Evolutionary conservation across 495 filamentous ascomycete genomes (phyloP).

Genomic region (Emericellopsis terricola): DNA sequence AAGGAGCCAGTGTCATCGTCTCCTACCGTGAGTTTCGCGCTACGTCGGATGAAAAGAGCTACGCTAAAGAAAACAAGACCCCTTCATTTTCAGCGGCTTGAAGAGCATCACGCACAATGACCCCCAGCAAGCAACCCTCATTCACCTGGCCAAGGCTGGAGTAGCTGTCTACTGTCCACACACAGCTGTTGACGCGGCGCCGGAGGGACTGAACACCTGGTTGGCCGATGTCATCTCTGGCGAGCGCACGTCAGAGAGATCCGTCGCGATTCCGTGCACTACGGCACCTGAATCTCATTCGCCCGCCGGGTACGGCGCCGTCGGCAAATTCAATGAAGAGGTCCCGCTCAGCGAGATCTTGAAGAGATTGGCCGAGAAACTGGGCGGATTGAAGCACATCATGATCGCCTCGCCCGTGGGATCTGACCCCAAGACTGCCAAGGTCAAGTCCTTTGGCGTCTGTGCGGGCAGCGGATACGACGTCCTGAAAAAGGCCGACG

Average conservation of each 20-base stretch:
- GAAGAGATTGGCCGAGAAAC: constrained; percentile 21
- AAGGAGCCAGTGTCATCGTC: constrained; percentile 60
- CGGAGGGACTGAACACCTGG: constrained; percentile 85
- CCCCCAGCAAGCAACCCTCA: constrained; percentile 67
- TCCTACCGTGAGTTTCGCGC: constrained; percentile 53
- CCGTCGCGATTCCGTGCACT: constrained; percentile 19
- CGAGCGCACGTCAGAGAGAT: constrained; percentile 7
- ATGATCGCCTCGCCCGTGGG: constrained; percentile 20
- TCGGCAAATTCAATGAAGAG: constrained; percentile 41
- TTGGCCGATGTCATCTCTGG: constrained; percentile 65
- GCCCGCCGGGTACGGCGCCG: constrained; percentile 57
- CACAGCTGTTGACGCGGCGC: constrained; percentile 80
- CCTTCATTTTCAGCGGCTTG: constrained; percentile 84
- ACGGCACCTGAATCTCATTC: constrained; percentile 7
- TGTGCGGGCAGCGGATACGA: constrained; percentile 74
- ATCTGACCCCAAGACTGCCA: constrained; percentile 5
- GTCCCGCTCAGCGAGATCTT: constrained; percentile 44
- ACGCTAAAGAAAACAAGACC: constrained; percentile 35
- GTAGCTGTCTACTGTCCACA: constrained; percentile 94
- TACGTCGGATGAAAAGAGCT: background rate
- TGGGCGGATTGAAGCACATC: constrained; percentile 18
- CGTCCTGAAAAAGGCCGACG: constrained; percentile 46
- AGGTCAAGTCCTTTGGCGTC: constrained; percentile 42
- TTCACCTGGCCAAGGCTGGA: constrained; percentile 70
- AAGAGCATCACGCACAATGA: constrained; percentile 75